A percentile compares a stretch with the other conserved stretches of the same genome.
Evolutionary conservation across 176 grass and related monocot genomes (phyloP).

Genomic region (Poa pratensis): DNA sequence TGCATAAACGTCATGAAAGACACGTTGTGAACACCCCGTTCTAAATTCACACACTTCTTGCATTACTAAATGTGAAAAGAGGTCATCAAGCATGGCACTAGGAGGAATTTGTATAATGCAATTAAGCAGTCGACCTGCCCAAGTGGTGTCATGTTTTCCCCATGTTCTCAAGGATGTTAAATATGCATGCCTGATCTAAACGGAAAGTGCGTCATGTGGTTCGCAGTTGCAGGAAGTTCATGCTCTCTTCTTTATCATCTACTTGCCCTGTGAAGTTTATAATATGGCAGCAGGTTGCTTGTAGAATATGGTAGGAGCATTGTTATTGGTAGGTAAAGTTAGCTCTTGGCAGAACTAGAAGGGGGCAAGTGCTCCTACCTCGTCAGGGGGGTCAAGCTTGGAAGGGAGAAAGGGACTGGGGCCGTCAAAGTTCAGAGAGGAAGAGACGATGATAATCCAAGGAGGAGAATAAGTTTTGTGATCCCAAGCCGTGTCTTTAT

Average conservation of each 20-base stretch:
- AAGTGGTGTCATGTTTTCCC: not conserved
- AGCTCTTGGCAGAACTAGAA: not conserved
- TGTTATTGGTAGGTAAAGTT: not conserved
- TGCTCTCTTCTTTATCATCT: conserved; percentile 26
- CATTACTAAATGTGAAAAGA: not conserved
- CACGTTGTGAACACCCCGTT: not conserved
- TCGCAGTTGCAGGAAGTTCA: conserved; percentile 30
- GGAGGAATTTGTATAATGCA: not conserved
- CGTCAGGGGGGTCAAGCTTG: not conserved
- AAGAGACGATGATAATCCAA: not conserved
- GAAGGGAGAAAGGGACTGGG: not conserved
- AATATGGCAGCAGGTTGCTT: not conserved
- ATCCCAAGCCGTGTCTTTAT: conserved; percentile 5
- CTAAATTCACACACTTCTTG: not conserved
- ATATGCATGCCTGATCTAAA: not conserved
- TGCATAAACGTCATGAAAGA: not conserved
- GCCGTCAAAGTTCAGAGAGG: not conserved
- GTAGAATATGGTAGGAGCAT: not conserved
- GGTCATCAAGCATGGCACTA: not conserved
- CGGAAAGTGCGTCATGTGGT: not conserved
- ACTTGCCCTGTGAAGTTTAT: conserved; percentile 28
- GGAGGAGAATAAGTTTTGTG: not conserved
- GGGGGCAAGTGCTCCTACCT: not conserved
- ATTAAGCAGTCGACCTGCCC: not conserved
- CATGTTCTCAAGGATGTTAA: not conserved